These are phyloP conservation scores for Zasmidium angulare DNA, from an alignment of 2,329 filamentous ascomycete species.

Conservation along the genomic window DNA sequence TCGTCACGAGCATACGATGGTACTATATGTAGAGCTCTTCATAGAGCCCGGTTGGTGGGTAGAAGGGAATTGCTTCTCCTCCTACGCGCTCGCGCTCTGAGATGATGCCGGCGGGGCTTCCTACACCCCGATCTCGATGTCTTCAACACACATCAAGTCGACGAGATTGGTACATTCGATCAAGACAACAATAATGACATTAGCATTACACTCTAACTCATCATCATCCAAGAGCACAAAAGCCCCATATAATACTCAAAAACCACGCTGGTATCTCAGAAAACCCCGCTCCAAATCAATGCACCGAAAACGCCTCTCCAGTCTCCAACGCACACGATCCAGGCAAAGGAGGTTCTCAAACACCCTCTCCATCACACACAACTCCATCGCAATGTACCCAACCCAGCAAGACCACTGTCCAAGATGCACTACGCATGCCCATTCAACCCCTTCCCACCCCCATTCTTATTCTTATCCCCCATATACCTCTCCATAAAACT, in stretches of 20 bases:
- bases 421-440: neutral
- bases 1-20: neutral
- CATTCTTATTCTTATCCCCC: slow-evolving; percentile 9
- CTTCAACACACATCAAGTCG: too few species aligned
- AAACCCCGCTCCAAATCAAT: neutral
- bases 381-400: neutral
- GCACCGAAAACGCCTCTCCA: too few species aligned
- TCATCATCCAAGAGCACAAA: neutral
- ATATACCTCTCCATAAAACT: slow-evolving; percentile 84
- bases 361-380: neutral
- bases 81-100: neutral
- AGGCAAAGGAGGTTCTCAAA: too few species aligned
- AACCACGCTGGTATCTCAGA: neutral
- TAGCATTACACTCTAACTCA: too few species aligned
- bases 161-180: too few species aligned
- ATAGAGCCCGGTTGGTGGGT: neutral
- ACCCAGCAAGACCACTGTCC: neutral
- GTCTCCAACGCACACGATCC: too few species aligned
- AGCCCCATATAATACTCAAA: neutral
- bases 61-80: neutral
- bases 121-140: neutral
- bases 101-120: neutral
- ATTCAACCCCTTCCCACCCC: neutral
- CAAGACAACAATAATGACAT: too few species aligned
- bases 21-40: neutral